These are phyloP conservation scores for Cytospora mali DNA, from an alignment of 2,329 filamentous ascomycete genomes.

Conservation along the genomic window DNA sequence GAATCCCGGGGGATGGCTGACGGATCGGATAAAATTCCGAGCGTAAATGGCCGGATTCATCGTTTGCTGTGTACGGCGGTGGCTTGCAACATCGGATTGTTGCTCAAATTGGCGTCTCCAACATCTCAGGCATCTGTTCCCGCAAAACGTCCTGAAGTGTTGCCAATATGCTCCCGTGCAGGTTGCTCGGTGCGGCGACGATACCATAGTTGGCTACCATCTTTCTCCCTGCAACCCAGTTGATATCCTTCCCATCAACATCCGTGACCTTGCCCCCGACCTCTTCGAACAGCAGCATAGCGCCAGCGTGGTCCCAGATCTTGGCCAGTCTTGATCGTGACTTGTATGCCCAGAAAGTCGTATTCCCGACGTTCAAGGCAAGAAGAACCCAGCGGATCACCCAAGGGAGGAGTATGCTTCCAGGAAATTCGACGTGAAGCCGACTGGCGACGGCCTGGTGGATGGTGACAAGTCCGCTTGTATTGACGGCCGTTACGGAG, in stretches of 20 bases:
- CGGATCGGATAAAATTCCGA: not conserved
- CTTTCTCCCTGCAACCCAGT: conserved; percentile 51
- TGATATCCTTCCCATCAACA: conserved; percentile 53
- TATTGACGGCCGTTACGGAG: conserved; percentile 51
- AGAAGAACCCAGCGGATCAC: conserved; percentile 58
- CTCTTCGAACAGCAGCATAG: conserved; percentile 61
- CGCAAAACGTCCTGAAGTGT: conserved; percentile 40
- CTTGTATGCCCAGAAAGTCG: conserved; percentile 60
- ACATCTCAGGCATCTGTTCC: conserved; percentile 38
- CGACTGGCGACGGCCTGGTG: conserved; percentile 48
- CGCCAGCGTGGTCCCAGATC: conserved; percentile 63
- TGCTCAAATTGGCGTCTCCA: conserved; percentile 31
- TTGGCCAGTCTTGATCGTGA: conserved; percentile 52
- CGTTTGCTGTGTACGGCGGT: not conserved
- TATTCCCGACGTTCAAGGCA: conserved; percentile 55
- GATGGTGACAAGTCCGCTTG: conserved; percentile 50
- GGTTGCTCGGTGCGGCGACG: conserved; percentile 51
- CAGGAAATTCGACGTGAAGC: conserved; percentile 48
- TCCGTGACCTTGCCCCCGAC: conserved; percentile 59
- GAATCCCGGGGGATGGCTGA: not conserved
- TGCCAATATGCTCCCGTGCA: conserved; percentile 49
- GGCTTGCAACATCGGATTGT: not conserved
- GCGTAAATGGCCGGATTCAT: not conserved
- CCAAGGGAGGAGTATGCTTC: conserved; percentile 59
- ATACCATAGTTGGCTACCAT: conserved; percentile 58